Base-by-base conservation (phyloP, 768 basidiomycete species). In the Macrolepiota fuliginosa region DNA sequence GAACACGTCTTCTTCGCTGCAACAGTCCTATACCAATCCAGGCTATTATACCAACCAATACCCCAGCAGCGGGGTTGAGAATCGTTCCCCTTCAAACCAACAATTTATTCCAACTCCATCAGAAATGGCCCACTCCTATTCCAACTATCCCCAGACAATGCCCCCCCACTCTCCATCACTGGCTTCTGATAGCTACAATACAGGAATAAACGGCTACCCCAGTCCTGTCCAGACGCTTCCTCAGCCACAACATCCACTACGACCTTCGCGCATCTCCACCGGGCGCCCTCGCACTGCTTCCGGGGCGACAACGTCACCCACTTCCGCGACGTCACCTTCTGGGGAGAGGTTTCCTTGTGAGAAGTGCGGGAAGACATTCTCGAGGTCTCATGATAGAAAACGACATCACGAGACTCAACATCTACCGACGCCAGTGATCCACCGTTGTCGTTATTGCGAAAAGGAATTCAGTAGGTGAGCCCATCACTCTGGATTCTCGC, bases 341-440 rank as follows among this genome's bases (percentile, higher is more conserved):
- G 81, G 81, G 53, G 89, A 91, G 69, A 84, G 89, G 40, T 90
- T 81, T 75, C 78, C 81, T 59, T 92, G 91, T 75, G 84, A 88
- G 61, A 81, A 83, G 65, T 92, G 91, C 71, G 86, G 86, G 56
- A 88, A 89, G 73, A 88, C 89, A 25, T 92, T 92, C 72, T 90
- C 89, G 36, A 84, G 91, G 64, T 81, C 87, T 61, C 90, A 92
- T 73, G 91, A 93, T 74, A 83, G 89, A 65, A 90, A 92, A 74
- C 83, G 91, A 64, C 91, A 93, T 74, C 83, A 84, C 66, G 90
- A 91, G 73, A 90, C 87, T 15, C 87, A 90, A 67, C 90, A 92
- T 67, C 79, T 85, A 47, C 70, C 85, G 37, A 78, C 81, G 13
- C 87, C 89, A 22, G 79, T 85, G 61, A 75, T 84, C 65, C 90